Percentiles rank a stretch among this genome's conserved stretches.
phyloP scores from a whole-genome alignment of 371 early-diverging fungal species.

The Zychaea mexicana region DNA sequence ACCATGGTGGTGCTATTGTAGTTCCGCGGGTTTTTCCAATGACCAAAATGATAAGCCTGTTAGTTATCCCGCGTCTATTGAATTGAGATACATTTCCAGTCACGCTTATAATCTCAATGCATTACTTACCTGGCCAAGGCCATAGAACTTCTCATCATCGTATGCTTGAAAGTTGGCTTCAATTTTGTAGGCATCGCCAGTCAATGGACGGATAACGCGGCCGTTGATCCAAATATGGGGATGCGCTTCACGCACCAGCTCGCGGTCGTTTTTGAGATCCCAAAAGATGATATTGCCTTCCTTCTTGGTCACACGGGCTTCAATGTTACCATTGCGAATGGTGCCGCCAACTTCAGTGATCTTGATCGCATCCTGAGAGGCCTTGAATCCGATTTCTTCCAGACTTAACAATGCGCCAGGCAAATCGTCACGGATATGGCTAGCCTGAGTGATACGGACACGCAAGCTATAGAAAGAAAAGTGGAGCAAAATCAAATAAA shows the following conservation, averaged over 20 bases:
- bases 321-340: constrained; percentile 19
- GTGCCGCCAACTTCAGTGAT: constrained; percentile 8
- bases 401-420: constrained; percentile 15
- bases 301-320: constrained; percentile 14
- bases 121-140: constrained; percentile 17
- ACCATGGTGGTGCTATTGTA: constrained; percentile 12
- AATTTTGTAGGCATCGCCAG: constrained; percentile 14
- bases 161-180: constrained; percentile 20
- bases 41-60: too few relatives aligned
- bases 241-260: constrained; percentile 14
- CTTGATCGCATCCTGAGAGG: background rate
- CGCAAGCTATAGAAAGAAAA: constrained; percentile 9
- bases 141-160: constrained; percentile 17
- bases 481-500: background rate
- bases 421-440: constrained; percentile 11
- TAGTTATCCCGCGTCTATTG: too few relatives aligned
- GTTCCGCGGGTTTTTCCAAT: background rate
- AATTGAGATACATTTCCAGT: too few relatives aligned
- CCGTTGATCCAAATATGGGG: constrained; percentile 22
- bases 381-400: constrained; percentile 11
- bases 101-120: background rate
- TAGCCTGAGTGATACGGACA: constrained; percentile 16
- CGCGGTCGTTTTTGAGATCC: constrained; percentile 15
- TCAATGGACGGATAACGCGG: constrained; percentile 8
- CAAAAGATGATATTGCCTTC: constrained; percentile 9